Conservation (phyloP, 305 asterid genomes). For the Fraxinus xanthoxyloides region DNA sequence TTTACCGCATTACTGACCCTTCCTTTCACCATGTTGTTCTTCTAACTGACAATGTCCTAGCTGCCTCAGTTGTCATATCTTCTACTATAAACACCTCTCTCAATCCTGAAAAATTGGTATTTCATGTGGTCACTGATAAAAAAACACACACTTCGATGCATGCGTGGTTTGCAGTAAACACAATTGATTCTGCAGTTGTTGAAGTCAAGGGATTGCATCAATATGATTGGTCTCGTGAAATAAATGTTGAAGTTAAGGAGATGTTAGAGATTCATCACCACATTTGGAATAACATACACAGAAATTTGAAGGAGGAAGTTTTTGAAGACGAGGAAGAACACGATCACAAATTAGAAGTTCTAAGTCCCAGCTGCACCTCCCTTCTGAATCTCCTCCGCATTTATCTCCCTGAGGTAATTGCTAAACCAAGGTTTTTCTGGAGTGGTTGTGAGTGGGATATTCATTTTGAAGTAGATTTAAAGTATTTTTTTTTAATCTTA, state of each 20-base stretch:
- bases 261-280: not conserved
- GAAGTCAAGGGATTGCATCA: conserved; percentile 93
- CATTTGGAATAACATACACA: not conserved
- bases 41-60: conserved; percentile 79
- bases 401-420: too few species aligned
- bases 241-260: not conserved
- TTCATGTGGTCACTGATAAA: conserved; percentile 78
- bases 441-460: too few species aligned
- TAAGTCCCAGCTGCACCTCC: too few species aligned
- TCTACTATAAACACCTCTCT: conserved; percentile 49
- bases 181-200: conserved; percentile 44
- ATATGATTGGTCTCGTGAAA: conserved; percentile 63
- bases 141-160: conserved; percentile 79
- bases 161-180: conserved; percentile 79
- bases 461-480: too few species aligned
- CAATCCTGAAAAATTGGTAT: conserved; percentile 55
- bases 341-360: too few species aligned
- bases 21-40: conserved; percentile 65
- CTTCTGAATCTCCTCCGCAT: too few species aligned
- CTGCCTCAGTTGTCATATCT: conserved; percentile 78
- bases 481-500: too few species aligned
- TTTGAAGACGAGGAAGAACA: too few species aligned
- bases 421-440: too few species aligned
- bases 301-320: too few species aligned
- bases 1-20: conserved; percentile 54